Conservation (phyloP, 1,139 yeast species). For the Protomyces inundatus region DNA sequence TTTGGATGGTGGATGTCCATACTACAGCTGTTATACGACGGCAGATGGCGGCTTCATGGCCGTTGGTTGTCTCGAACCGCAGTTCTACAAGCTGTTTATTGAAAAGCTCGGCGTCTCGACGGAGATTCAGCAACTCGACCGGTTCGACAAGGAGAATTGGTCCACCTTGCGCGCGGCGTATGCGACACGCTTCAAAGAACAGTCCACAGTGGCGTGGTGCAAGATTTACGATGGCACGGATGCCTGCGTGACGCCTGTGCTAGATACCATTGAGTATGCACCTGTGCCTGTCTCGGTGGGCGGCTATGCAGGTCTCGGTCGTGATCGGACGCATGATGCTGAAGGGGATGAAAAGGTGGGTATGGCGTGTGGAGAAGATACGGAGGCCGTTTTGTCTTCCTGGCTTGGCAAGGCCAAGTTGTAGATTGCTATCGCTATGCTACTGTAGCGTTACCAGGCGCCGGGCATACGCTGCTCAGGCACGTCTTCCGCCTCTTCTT, state of each 20-base stretch:
- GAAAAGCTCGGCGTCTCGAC: constrained; percentile 21
- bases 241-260: constrained; percentile 24
- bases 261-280: not conserved
- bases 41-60: constrained; percentile 31
- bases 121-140: not conserved
- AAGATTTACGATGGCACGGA: constrained; percentile 16
- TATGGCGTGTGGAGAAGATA: constrained; percentile 4
- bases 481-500: not conserved
- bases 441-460: not conserved
- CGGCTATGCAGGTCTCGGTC: constrained; percentile 4
- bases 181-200: constrained; percentile 23
- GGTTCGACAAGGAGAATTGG: constrained; percentile 31
- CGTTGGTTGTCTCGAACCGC: constrained; percentile 34
- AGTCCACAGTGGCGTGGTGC: constrained; percentile 7
- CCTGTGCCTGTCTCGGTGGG: constrained; percentile 15
- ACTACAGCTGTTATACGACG: constrained; percentile 32
- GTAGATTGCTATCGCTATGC: not conserved
- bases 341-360: constrained; percentile 6
- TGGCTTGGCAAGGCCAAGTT: not conserved
- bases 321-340: not conserved
- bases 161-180: constrained; percentile 25
- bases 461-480: not conserved
- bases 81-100: constrained; percentile 30
- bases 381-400: not conserved
- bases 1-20: constrained; percentile 33